Conservation (phyloP, 176 grass and related monocot species). For the Oryza meyeriana region DNA sequence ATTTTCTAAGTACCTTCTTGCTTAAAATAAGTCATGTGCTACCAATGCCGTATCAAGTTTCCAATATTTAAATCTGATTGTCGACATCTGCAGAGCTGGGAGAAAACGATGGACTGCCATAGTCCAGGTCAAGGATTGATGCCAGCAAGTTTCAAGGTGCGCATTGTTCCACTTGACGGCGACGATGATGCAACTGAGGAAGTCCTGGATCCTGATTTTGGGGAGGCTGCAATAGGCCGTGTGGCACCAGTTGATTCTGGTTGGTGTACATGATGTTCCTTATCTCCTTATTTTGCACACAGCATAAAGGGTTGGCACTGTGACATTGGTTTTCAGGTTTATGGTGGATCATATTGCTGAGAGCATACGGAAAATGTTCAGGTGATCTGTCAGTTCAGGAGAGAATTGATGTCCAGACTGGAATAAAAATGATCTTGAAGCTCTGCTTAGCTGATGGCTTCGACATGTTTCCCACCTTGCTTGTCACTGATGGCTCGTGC, state of each 20-base stretch:
- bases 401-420: slow-evolving; percentile 82
- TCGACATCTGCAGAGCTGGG: slow-evolving; percentile 65
- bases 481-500: slow-evolving; percentile 90
- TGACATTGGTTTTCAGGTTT: slow-evolving; percentile 46
- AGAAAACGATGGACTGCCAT: slow-evolving; percentile 95
- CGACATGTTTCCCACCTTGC: slow-evolving; percentile 86
- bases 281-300: background rate
- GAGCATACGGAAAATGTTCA: slow-evolving; percentile 81
- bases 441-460: slow-evolving; percentile 89
- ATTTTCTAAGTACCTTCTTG: background rate
- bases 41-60: background rate
- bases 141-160: slow-evolving; percentile 89
- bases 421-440: slow-evolving; percentile 87
- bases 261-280: background rate
- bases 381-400: slow-evolving; percentile 69
- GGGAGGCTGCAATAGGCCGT: slow-evolving; percentile 77
- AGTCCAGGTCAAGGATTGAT: slow-evolving; percentile 87
- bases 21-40: background rate
- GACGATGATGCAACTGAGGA: slow-evolving; percentile 72
- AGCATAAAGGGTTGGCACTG: background rate
- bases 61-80: background rate
- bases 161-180: slow-evolving; percentile 64
- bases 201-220: slow-evolving; percentile 90
- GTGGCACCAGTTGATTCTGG: slow-evolving; percentile 93
- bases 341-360: slow-evolving; percentile 90